These are phyloP conservation scores for Coleophoma cylindrospora DNA, from an alignment of 2,329 filamentous ascomycete species.

Conservation along the genomic window DNA sequence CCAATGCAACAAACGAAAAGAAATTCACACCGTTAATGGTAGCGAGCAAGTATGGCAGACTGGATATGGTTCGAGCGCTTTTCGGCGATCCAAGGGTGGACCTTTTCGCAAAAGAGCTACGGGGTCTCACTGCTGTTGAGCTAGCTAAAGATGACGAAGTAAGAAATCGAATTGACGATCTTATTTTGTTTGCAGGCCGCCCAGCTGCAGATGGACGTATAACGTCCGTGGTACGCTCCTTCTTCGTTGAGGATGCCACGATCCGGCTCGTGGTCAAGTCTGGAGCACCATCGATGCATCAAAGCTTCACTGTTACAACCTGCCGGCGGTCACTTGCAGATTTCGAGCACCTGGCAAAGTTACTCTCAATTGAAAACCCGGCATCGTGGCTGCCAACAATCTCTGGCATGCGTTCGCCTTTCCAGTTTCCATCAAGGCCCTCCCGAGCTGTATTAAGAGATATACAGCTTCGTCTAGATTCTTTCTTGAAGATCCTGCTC, in stretches of 20 bases:
- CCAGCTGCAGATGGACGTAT: conserved; percentile 73
- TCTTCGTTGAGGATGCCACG: conserved; percentile 95
- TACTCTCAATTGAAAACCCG: conserved; percentile 83
- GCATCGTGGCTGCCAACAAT: conserved; percentile 90
- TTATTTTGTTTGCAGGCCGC: conserved; percentile 74
- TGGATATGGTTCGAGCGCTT: conserved; percentile 85
- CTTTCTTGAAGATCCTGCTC: conserved; percentile 81
- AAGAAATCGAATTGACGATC: conserved; percentile 90
- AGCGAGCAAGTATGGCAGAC: conserved; percentile 93
- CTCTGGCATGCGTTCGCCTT: conserved; percentile 74
- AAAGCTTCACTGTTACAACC: conserved; percentile 89
- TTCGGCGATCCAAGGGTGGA: conserved; percentile 89
- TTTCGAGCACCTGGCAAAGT: conserved; percentile 84
- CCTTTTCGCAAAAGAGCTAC: conserved; percentile 72
- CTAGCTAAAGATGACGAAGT: conserved; percentile 97
- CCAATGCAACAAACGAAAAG: conserved; percentile 93
- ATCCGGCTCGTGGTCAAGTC: conserved; percentile 93
- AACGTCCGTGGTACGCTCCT: conserved; percentile 89
- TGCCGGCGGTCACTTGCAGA: conserved; percentile 82
- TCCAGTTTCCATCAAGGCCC: conserved; percentile 88
- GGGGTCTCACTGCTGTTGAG: conserved; percentile 90
- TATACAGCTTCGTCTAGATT: conserved; percentile 80
- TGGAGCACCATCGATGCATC: conserved; percentile 74
- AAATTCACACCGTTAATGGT: conserved; percentile 96
- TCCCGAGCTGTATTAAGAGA: conserved; percentile 83